These are phyloP conservation scores for Aspergillus luchuensis DNA, from an alignment of 2,329 filamentous ascomycete genomes.

Conservation along the genomic window DNA sequence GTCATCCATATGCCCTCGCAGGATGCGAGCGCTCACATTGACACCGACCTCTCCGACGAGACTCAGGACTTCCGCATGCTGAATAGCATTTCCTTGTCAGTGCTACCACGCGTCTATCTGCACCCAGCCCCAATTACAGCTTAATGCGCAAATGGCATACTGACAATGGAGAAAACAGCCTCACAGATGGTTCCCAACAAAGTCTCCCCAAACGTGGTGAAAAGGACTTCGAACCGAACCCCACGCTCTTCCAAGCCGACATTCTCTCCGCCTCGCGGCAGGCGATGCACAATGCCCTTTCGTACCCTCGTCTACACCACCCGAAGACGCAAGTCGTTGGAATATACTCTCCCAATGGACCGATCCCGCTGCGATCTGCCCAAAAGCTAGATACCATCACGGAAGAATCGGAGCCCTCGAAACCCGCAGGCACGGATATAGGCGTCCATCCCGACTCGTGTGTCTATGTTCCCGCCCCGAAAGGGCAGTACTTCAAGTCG, in stretches of 20 bases:
- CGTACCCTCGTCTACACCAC: conserved; percentile 73
- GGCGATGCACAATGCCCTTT: conserved; percentile 86
- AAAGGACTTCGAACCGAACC: conserved; percentile 96
- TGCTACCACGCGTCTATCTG: neutral
- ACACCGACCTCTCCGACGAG: conserved; percentile 73
- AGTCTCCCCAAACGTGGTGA: conserved; percentile 83
- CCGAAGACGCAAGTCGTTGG: conserved; percentile 67
- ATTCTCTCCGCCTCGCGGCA: conserved; percentile 77
- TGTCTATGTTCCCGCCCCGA: conserved; percentile 71
- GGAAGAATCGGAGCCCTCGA: conserved; percentile 14
- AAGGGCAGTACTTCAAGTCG: conserved; percentile 71
- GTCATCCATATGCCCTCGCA: conserved; percentile 35
- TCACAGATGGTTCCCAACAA: conserved; percentile 36
- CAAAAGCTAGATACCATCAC: conserved; percentile 19
- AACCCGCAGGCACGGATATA: conserved; percentile 14
- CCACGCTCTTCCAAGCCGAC: conserved; percentile 76
- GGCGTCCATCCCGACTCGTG: conserved; percentile 38
- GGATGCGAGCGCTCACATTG: conserved; percentile 42
- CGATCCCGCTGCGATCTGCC: conserved; percentile 22
- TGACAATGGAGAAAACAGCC: conserved; percentile 23
- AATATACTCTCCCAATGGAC: conserved; percentile 69
- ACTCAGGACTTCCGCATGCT: conserved; percentile 84
- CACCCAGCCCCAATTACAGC: neutral
- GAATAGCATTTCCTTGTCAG: conserved; percentile 55
- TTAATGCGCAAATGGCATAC: neutral